Evolutionary conservation across 2,329 filamentous ascomycete species (phyloP).

Genomic region (Colletotrichum sp.): DNA sequence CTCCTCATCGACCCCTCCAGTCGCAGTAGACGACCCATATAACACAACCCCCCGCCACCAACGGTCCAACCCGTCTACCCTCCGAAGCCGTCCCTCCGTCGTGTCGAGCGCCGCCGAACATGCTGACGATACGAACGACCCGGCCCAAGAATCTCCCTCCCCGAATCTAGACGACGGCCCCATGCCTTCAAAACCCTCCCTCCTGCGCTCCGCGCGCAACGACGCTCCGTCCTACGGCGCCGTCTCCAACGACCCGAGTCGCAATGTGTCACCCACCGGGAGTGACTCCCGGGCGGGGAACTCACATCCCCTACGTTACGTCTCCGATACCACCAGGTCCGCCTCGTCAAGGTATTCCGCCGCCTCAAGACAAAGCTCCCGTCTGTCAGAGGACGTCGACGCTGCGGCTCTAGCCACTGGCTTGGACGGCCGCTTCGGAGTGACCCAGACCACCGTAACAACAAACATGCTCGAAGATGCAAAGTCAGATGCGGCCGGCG

Average conservation of each 20-base stretch:
- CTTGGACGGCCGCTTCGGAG: constrained; percentile 57
- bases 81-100: constrained; percentile 7
- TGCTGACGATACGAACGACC: constrained; percentile 17
- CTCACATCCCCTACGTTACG: constrained; percentile 36
- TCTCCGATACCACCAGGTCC: constrained; percentile 37
- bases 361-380: constrained; percentile 36
- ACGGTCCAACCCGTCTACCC: not conserved
- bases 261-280: constrained; percentile 39
- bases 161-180: constrained; percentile 18
- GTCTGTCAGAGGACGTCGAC: constrained; percentile 55
- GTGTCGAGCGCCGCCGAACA: constrained; percentile 16
- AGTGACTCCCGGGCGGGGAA: constrained; percentile 36
- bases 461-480: constrained; percentile 49
- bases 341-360: constrained; percentile 30
- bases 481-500: constrained; percentile 20
- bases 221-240: constrained; percentile 43
- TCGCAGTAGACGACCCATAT: constrained; percentile 12
- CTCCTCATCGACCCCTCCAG: constrained; percentile 3
- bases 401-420: constrained; percentile 57
- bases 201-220: constrained; percentile 30
- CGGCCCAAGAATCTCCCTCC: not conserved
- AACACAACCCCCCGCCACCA: constrained; percentile 7
- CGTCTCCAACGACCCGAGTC: constrained; percentile 38
- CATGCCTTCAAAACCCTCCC: constrained; percentile 33
- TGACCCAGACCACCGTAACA: constrained; percentile 53